Base-by-base conservation (phyloP, 192 early-diverging fungal species). In the Paraglomus brasilianum region DNA sequence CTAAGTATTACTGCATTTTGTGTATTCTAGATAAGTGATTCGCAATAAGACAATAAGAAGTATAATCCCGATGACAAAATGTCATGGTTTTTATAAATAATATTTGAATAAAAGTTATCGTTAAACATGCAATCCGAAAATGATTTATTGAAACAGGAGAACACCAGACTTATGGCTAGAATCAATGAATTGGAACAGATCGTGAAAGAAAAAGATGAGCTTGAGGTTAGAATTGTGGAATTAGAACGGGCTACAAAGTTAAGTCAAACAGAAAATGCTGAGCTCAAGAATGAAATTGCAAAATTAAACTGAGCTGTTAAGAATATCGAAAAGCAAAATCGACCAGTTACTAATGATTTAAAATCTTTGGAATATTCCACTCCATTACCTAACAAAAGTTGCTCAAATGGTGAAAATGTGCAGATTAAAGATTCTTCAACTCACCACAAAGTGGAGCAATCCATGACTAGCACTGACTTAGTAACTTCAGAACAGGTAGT, bases 241-340 rank as follows among this genome's bases (percentile, higher is more conserved):
- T 53, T 53, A 17, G 52, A 53, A 53, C 52, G n/a, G 52, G 22
- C 52, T 17, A 53, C 52, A 53, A 53, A 53, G 52, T 53, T 53
- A 53, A 53, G 52, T 53, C 52, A 53, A 17, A 53, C 52, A 53
- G 52, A 53, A 53, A 53, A 53, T 53, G 19, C 52, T 22, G 52
- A 53, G 9, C 52, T 53, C 52, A 53, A 53, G 52, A 17, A 6
- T 10, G 52, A 53, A 53, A 53, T 53, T 53, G 52, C 9, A 53
- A 53, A n/a, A 53, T 53, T 53, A 53, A 53, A 53, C 14, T 22
- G n/a, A 53, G 6, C 52, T 53, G 52, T 53, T 53, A 17, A 53
- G 52, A 53, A 53, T 53, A 53, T 53, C 22, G 52, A 53, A 17
- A 53, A 53, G 52, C 52, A 53, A 53, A 53, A 53, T 53, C 52